Evolutionary conservation across 352 stramenopile species (phyloP), one percentile per base, ranked within the genome.

Genomic region (Globisporangium mamillatum): DNA sequence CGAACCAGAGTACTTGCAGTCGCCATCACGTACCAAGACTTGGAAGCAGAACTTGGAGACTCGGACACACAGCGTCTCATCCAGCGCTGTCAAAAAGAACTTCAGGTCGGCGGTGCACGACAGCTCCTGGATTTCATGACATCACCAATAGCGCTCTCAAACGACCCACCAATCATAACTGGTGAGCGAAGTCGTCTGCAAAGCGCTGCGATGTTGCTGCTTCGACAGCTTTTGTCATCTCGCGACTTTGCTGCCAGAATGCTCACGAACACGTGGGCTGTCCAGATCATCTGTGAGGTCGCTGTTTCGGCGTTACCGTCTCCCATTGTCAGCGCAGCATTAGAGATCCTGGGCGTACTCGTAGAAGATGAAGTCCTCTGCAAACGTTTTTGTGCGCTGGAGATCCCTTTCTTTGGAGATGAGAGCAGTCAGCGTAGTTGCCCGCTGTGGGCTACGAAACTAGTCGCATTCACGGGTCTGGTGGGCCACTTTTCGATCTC

Each of bases 271-370:
- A 62, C 38, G 4, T 67, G 66, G 66, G 38, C 60, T 20, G 24
- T 63, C 38, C 52, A 59, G 8, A 63, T 64, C 18, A 20, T 67
- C 20, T 53, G 41, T 6, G 53, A 72, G n/a, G 60, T 72, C 4
- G 53, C 52, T 8, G 25, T 58, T 18, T 72, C 66, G 2, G 25
- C 38, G 2, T 24, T 72, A 1, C 4, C 60, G 10, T 16, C 52
- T 20, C 12, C n/a, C 2, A 16, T 67, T 1, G 66, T 72, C 2
- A 53, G 9, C 10, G 22, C 34, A 22, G 66, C 66, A 8, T 55
- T 72, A 3, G 53, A 55, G 4, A 56, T 67, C 29, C 3, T 72
- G 1, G 4, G 41, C 4, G 12, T 16, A 18, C 14, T 71, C 20
- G 52, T 24, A 16, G n/a, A 52, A 32, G 54, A 63, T 7, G n/a